Percentiles rank a stretch among this genome's conserved stretches.
Evolutionary conservation across 2,329 filamentous ascomycete species (phyloP).

Genomic region (Aspergillus ruber): DNA sequence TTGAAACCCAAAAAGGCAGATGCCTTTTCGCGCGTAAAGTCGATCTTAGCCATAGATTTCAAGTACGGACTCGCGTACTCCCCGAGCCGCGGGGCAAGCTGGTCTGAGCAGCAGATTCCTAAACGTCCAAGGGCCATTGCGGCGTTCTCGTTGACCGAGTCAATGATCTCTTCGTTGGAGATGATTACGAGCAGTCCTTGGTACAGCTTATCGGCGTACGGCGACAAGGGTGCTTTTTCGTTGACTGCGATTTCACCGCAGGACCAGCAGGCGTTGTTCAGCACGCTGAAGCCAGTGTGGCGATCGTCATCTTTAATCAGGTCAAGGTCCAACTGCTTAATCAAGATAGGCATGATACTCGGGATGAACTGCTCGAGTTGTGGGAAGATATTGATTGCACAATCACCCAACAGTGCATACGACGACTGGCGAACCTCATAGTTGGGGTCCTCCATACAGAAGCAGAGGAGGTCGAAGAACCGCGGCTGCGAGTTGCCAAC

Average conservation of each 20-base stretch:
- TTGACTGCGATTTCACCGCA: constrained; percentile 86
- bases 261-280: constrained; percentile 98
- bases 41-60: constrained; percentile 71
- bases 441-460: constrained; percentile 85
- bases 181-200: constrained; percentile 75
- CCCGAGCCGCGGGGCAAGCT: constrained; percentile 70
- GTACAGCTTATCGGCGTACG: constrained; percentile 71
- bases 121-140: constrained; percentile 86
- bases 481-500: constrained; percentile 68
- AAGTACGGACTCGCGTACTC: constrained; percentile 80
- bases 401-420: constrained; percentile 90
- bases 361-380: constrained; percentile 70
- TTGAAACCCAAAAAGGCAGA: constrained; percentile 90
- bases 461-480: constrained; percentile 83
- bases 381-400: constrained; percentile 82
- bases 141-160: constrained; percentile 85
- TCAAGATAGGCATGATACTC: constrained; percentile 67
- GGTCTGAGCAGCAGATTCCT: constrained; percentile 69
- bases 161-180: constrained; percentile 75
- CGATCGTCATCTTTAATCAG: constrained; percentile 70
- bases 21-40: constrained; percentile 87
- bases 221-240: constrained; percentile 63
- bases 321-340: constrained; percentile 80
- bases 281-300: constrained; percentile 79
- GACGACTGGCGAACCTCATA: constrained; percentile 95